Evolutionary conservation across 106 monocot genomes (phyloP).

Genomic region (Allium sativum): DNA sequence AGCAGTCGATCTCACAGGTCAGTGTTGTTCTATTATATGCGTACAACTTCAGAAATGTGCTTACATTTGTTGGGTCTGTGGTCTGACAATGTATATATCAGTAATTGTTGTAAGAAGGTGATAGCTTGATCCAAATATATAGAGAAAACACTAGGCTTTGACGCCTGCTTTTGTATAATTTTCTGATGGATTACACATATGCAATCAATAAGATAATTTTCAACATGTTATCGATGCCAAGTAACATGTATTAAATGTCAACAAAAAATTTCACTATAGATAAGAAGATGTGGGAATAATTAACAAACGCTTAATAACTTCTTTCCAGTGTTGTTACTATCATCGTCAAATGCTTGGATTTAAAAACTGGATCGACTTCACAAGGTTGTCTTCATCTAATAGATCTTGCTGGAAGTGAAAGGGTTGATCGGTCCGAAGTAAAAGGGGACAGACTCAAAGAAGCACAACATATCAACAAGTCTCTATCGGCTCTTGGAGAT

Average conservation of each 20-base stretch:
- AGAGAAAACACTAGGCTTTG: too few species aligned
- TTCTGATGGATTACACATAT: too few species aligned
- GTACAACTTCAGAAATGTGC: neutral
- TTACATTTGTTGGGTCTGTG: neutral
- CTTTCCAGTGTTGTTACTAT: slow-evolving; percentile 74
- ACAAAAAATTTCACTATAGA: too few species aligned
- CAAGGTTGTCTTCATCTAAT: slow-evolving; percentile 81
- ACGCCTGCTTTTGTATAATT: too few species aligned
- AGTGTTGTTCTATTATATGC: neutral
- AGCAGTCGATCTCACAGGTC: slow-evolving; percentile 97
- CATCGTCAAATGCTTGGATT: slow-evolving; percentile 71
- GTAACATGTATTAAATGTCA: too few species aligned
- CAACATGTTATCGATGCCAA: too few species aligned
- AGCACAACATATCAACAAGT: slow-evolving; percentile 94
- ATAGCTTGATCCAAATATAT: too few species aligned
- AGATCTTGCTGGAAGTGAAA: slow-evolving; percentile 96
- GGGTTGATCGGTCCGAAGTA: slow-evolving; percentile 87
- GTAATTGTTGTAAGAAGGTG: too few species aligned
- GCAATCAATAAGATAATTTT: too few species aligned
- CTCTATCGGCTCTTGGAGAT: slow-evolving; percentile 88
- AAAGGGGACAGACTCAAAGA: slow-evolving; percentile 88
- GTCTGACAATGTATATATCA: too few species aligned
- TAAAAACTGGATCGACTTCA: slow-evolving; percentile 62
- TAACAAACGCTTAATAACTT: neutral
- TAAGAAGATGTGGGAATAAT: neutral